A percentile compares a stretch with the other conserved stretches of the same genome.
phyloP scores from a whole-genome alignment of 2,329 filamentous ascomycete genomes.

The Beauveria australis region DNA sequence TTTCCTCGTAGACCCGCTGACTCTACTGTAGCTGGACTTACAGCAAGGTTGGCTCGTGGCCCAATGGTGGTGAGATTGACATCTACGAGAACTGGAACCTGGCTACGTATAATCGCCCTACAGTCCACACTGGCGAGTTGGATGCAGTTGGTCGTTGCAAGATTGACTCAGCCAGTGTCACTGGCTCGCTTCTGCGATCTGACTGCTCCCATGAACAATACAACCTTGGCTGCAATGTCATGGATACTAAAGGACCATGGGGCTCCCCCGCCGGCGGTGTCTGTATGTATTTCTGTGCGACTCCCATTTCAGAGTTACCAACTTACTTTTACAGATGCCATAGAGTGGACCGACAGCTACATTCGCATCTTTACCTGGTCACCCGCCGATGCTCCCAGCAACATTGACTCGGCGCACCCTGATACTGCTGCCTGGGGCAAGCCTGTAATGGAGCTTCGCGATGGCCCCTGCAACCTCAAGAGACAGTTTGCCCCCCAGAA shows the following conservation, averaged over 20 bases:
- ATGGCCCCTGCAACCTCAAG: conserved; percentile 20
- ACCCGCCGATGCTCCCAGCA: conserved; percentile 43
- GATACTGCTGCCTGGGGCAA: conserved; percentile 19
- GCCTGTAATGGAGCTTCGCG: conserved; percentile 17
- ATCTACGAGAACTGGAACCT: conserved; percentile 60
- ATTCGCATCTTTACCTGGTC: conserved; percentile 62
- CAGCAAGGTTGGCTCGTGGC: conserved; percentile 44
- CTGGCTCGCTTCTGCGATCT: not conserved
- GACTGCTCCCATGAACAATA: conserved; percentile 15
- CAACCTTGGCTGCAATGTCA: conserved; percentile 34
- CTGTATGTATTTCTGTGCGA: conserved; percentile 32
- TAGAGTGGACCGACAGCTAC: conserved; percentile 51
- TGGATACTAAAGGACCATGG: conserved; percentile 31
- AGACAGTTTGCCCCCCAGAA: conserved; percentile 21
- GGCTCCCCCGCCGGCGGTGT: conserved; percentile 30
- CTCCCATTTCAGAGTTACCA: no score
- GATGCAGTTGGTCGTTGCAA: conserved; percentile 26
- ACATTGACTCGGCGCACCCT: conserved; percentile 36
- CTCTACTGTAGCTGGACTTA: conserved; percentile 34
- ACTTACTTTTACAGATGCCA: conserved; percentile 35
- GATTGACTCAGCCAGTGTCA: conserved; percentile 26
- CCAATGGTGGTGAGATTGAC: conserved; percentile 55
- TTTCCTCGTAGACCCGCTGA: not conserved
- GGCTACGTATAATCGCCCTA: conserved; percentile 45
- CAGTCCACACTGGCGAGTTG: conserved; percentile 43